These are phyloP conservation scores for Aspergillus asperescens DNA, from an alignment of 495 filamentous ascomycete species.

Conservation along the genomic window DNA sequence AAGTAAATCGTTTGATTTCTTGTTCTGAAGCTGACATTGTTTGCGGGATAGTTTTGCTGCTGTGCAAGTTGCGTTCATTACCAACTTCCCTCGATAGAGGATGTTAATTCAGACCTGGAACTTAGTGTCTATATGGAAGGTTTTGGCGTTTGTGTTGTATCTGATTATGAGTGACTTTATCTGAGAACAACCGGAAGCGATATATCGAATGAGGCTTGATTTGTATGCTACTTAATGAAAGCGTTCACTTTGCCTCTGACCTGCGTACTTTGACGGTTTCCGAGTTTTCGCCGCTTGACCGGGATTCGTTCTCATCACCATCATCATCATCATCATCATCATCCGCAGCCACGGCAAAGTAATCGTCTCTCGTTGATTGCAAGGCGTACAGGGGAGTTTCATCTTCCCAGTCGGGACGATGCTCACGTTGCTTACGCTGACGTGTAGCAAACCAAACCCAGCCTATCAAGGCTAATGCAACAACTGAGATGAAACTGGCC, in stretches of 20 bases:
- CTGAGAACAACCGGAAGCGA: too few species aligned
- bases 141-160: not conserved
- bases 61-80: conserved; percentile 11
- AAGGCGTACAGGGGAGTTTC: not conserved
- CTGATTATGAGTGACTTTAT: not conserved
- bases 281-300: not conserved
- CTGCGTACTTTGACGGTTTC: not conserved
- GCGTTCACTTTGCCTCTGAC: not conserved
- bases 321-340: conserved; percentile 7
- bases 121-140: not conserved
- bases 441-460: conserved; percentile 5
- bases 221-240: not conserved
- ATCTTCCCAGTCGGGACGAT: not conserved
- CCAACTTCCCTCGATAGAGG: not conserved
- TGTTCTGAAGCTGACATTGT: not conserved
- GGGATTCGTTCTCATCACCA: not conserved
- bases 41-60: conserved; percentile 3
- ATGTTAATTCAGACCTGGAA: not conserved
- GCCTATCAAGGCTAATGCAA: not conserved
- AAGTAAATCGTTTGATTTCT: not conserved
- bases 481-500: not conserved
- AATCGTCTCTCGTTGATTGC: not conserved
- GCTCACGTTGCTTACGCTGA: conserved; percentile 3
- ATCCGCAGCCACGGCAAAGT: not conserved
- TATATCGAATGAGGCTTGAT: not conserved